phyloP scores from a whole-genome alignment of 192 early-diverging fungal species.

The Umbelopsis ramanniana region DNA sequence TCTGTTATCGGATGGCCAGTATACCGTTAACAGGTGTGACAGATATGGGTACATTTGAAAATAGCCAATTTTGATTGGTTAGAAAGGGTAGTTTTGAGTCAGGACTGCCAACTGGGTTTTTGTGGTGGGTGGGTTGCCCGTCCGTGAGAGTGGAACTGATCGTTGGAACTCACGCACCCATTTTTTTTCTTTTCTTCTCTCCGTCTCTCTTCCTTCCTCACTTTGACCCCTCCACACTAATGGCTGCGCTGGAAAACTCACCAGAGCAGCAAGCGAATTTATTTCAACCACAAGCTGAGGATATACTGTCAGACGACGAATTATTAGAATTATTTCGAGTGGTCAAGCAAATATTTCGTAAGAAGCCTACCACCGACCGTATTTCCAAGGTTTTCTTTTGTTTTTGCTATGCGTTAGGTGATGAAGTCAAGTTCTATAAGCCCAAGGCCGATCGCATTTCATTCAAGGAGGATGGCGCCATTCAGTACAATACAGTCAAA shows the following conservation, averaged over 20 bases:
- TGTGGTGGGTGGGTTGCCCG: no score
- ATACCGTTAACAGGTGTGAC: no score
- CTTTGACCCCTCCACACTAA: background rate
- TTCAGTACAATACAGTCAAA: background rate
- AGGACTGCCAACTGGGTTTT: background rate
- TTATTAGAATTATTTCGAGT: slow-evolving; percentile 38
- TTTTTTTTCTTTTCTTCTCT: background rate
- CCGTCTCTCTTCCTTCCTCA: background rate
- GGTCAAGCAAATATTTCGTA: slow-evolving; percentile 34
- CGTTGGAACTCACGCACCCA: background rate
- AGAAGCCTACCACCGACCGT: slow-evolving; percentile 33
- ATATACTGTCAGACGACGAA: slow-evolving; percentile 42
- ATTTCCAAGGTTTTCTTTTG: slow-evolving; percentile 37
- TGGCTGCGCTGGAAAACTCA: slow-evolving; percentile 15
- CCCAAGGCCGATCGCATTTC: slow-evolving; percentile 30
- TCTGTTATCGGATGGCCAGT: no score
- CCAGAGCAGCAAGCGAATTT: slow-evolving; percentile 10
- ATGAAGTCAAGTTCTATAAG: slow-evolving; percentile 29
- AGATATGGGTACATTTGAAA: slow-evolving; percentile 13
- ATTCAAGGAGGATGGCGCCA: slow-evolving; percentile 22
- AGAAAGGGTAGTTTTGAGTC: background rate
- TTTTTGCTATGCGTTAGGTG: slow-evolving; percentile 36
- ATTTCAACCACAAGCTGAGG: slow-evolving; percentile 36
- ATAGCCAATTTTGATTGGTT: background rate
- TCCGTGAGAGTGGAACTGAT: no score